These are phyloP conservation scores for Paraurostyla sp. DNA, from an alignment of 73 alveolate genomes.

Conservation along the genomic window DNA sequence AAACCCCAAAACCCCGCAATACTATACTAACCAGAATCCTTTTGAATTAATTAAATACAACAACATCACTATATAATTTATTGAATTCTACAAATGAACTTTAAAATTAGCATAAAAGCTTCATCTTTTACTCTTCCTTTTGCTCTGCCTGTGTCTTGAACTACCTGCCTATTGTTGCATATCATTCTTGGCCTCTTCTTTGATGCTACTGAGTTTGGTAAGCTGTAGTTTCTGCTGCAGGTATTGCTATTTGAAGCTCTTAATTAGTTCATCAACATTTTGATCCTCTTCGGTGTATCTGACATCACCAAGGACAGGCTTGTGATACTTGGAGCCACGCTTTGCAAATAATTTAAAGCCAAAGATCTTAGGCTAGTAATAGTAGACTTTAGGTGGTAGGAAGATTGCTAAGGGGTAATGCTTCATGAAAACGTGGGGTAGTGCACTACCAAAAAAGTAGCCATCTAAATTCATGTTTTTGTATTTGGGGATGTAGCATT, in stretches of 20 bases:
- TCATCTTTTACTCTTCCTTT: no score
- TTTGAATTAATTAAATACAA: no score
- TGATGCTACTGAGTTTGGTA: no score
- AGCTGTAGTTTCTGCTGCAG: background rate
- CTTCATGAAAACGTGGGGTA: constrained; percentile 82
- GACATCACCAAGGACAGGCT: constrained; percentile 11
- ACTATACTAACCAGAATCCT: no score
- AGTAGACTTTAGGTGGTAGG: constrained; percentile 75
- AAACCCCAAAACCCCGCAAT: no score
- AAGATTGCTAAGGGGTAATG: constrained; percentile 66
- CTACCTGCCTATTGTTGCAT: no score
- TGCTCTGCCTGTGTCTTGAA: no score
- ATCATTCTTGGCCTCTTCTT: no score
- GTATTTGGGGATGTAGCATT: constrained; percentile 94
- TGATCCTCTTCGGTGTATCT: constrained; percentile 8
- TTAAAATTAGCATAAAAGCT: no score
- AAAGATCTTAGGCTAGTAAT: constrained; percentile 85
- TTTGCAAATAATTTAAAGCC: constrained; percentile 95
- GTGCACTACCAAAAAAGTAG: constrained; percentile 94
- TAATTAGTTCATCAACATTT: background rate
- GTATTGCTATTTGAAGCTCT: constrained; percentile 1
- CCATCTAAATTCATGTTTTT: constrained; percentile 95
- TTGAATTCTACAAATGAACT: no score
- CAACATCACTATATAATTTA: no score
- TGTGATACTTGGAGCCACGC: constrained; percentile 90